Evolutionary conservation across 2,329 filamentous ascomycete genomes (phyloP), one percentile per base, ranked within the genome.

Genomic region (Neoarthrinium moseri): DNA sequence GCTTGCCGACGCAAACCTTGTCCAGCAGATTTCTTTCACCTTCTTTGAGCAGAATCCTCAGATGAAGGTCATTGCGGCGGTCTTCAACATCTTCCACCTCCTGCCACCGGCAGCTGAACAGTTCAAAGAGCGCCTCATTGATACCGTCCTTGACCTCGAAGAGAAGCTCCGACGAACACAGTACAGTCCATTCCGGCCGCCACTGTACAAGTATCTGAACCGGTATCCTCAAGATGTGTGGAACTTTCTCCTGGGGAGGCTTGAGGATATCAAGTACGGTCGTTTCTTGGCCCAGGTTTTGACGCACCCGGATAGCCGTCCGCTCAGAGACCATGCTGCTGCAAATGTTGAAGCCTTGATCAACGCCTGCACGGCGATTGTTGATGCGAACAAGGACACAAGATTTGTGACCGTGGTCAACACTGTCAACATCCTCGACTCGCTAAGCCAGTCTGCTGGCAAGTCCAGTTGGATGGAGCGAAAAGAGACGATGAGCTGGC

Each of bases 61-160:
- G 56, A 96, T 99, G 86, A 95, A 94, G 69, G 87, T 97, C 37
- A 90, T 97, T 29, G 88, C 91, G 3, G 89, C 92, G 0, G 95
- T 97, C 44, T 87, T 99, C 64, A 94, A 96, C 61, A 92, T 99
- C 46, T 99, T 99, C 65, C 91, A 97, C 63, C 78, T 99, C n/a
- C 76, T 99, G 4, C 94, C 95, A 0, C 80, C 89, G 0, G 90
- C 90, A 8, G 95, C 95, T 2, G 89, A 91, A 49, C 84, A 86
- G 13, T 99, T 99, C 64, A 91, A 97, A 66, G 89, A 91, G 50
- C 83, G 88, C 23, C 79, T 99, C 34, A 89, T 97, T 39, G 87
- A 95, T 54, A 89, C 87, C 42, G 89, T 95, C n/a, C 74, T 99
- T 46, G 87, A 91, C 33, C 75, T 99, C 0, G 94, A 99, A 65